Conservation (phyloP, 2,329 filamentous ascomycete species). For the Verticillium isaacii region DNA sequence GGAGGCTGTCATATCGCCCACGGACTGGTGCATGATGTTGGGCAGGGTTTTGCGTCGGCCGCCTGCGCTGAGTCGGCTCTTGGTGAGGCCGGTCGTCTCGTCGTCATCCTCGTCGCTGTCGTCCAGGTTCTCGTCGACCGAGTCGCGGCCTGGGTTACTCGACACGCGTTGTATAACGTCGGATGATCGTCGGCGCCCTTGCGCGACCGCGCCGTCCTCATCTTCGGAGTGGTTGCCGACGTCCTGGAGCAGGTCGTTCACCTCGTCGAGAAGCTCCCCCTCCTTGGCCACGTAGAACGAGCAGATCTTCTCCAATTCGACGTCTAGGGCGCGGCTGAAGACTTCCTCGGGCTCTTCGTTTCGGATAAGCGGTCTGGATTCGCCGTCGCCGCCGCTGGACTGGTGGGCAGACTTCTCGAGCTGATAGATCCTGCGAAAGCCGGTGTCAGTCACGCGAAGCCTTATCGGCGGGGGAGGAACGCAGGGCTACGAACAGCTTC, state of each 20-base stretch:
- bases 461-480: background rate
- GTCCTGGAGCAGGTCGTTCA: constrained; percentile 72
- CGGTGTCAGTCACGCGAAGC: background rate
- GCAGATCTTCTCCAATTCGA: constrained; percentile 89
- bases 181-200: constrained; percentile 8
- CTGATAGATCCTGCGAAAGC: constrained; percentile 72
- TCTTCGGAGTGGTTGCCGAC: constrained; percentile 58
- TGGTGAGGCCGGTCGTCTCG: constrained; percentile 51
- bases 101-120: constrained; percentile 62
- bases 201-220: constrained; percentile 9
- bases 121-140: constrained; percentile 53
- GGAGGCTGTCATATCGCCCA: constrained; percentile 56
- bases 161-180: constrained; percentile 18
- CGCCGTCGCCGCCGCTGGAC: constrained; percentile 61
- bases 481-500: constrained; percentile 68
- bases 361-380: constrained; percentile 77
- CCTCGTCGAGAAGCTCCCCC: constrained; percentile 76
- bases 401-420: constrained; percentile 82
- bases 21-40: constrained; percentile 32
- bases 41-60: constrained; percentile 32
- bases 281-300: constrained; percentile 91
- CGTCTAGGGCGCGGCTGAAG: constrained; percentile 76
- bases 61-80: constrained; percentile 33
- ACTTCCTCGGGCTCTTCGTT: constrained; percentile 72
- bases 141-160: constrained; percentile 38